phyloP scores from a whole-genome alignment of 2,329 filamentous ascomycete genomes.

The Aspergillus nomiae region DNA sequence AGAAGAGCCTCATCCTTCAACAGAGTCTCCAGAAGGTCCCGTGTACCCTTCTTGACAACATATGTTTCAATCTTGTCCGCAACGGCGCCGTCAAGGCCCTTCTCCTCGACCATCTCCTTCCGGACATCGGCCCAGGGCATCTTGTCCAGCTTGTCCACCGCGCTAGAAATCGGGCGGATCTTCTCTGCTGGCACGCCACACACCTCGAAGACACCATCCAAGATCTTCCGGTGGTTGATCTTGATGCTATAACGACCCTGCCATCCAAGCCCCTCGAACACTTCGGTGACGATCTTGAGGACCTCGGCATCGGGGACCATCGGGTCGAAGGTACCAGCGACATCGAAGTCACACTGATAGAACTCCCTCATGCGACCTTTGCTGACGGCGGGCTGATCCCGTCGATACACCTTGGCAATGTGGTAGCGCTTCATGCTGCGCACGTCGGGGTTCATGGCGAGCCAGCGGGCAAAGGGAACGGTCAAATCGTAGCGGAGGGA shows the following conservation, averaged over 20 bases:
- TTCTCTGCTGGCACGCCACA: conserved; percentile 86
- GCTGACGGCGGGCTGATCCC: conserved; percentile 81
- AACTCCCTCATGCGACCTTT: conserved; percentile 95
- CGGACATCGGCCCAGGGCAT: conserved; percentile 85
- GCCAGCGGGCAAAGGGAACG: conserved; percentile 86
- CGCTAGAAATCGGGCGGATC: conserved; percentile 85
- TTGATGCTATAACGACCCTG: conserved; percentile 80
- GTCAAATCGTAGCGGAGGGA: conserved; percentile 86
- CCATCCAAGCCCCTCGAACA: conserved; percentile 80
- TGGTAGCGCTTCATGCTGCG: conserved; percentile 91
- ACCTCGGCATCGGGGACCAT: conserved; percentile 95
- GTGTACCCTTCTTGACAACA: conserved; percentile 74
- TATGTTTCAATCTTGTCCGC: conserved; percentile 88
- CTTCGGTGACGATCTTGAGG: conserved; percentile 78
- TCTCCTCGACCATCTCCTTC: conserved; percentile 91
- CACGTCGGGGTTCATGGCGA: conserved; percentile 84
- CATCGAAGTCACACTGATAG: conserved; percentile 97
- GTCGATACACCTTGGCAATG: conserved; percentile 86
- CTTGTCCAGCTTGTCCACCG: conserved; percentile 96
- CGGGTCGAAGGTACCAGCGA: conserved; percentile 80
- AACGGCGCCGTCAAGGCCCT: conserved; percentile 73
- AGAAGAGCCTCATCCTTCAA: conserved; percentile 67
- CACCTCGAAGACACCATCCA: conserved; percentile 89
- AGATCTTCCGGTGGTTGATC: conserved; percentile 90
- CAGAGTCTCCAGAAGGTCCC: conserved; percentile 72